Percentiles rank a stretch among this genome's conserved stretches.
These are phyloP conservation scores for Fomitopsis betulina DNA, from an alignment of 1,284 basidiomycete genomes.

Conservation along the genomic window DNA sequence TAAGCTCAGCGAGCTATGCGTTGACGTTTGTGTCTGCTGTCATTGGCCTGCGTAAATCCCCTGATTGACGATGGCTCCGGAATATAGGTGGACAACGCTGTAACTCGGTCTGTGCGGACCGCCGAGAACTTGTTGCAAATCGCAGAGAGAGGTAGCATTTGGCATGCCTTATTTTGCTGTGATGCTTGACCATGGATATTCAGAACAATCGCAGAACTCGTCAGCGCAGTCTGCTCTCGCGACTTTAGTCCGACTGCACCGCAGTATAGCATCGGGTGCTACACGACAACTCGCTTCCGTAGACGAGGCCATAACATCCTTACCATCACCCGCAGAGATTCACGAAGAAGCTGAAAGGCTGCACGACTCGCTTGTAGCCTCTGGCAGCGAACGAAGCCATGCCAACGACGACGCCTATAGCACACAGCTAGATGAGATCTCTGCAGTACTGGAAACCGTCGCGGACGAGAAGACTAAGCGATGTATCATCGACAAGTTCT, in stretches of 20 bases:
- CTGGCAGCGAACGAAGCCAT: background rate
- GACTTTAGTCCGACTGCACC: background rate
- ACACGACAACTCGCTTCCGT: background rate
- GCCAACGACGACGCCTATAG: slow-evolving; percentile 6
- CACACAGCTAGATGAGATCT: slow-evolving; percentile 12
- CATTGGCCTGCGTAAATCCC: background rate
- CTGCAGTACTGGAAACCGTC: slow-evolving; percentile 2
- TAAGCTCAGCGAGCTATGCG: slow-evolving; percentile 14
- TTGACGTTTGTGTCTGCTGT: slow-evolving; percentile 10
- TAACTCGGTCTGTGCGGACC: background rate
- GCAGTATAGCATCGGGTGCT: background rate
- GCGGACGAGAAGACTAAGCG: background rate
- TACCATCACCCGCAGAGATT: slow-evolving; percentile 7
- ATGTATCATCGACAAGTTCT: background rate
- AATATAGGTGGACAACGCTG: background rate
- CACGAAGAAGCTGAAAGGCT: slow-evolving; percentile 5
- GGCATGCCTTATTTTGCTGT: background rate
- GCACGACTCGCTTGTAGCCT: background rate
- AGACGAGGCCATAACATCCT: background rate
- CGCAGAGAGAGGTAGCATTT: background rate
- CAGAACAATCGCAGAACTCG: background rate
- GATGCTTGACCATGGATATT: background rate
- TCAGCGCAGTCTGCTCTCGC: background rate
- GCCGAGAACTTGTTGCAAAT: background rate
- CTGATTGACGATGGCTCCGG: background rate